Conservation (phyloP, 441 rosid species). For the Breynia disticha region DNA sequence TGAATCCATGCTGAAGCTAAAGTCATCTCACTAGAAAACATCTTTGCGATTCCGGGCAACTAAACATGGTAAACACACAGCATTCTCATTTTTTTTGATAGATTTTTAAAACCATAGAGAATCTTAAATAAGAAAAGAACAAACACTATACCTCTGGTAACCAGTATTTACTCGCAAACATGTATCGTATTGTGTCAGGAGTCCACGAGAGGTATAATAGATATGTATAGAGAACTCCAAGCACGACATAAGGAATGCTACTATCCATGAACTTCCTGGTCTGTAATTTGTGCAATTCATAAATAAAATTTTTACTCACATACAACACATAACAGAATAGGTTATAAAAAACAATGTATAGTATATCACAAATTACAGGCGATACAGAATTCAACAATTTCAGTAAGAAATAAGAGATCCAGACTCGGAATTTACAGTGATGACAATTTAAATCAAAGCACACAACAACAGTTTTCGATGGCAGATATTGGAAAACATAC, state of each 20-base stretch:
- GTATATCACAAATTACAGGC: too few relatives aligned
- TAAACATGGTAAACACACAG: conserved; percentile 14
- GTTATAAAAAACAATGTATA: too few relatives aligned
- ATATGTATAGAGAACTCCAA: conserved; percentile 59
- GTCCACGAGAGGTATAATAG: conserved; percentile 78
- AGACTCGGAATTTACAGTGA: too few relatives aligned
- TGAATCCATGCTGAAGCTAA: conserved; percentile 97
- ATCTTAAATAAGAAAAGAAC: background rate
- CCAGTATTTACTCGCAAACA: conserved; percentile 72
- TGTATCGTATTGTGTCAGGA: conserved; percentile 51
- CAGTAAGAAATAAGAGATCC: too few relatives aligned
- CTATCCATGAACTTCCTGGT: conserved; percentile 69
- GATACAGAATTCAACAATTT: too few relatives aligned
- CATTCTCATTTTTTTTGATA: background rate
- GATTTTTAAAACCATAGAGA: background rate
- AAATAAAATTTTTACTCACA: too few relatives aligned
- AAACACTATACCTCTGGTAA: conserved; percentile 56
- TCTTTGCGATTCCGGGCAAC: conserved; percentile 71
- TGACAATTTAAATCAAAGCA: too few relatives aligned
- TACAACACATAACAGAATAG: too few relatives aligned
- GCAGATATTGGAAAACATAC: too few relatives aligned
- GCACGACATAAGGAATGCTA: conserved; percentile 47
- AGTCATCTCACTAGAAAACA: conserved; percentile 80
- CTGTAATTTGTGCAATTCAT: conserved; percentile 27
- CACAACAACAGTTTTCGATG: too few relatives aligned